Base-by-base conservation (phyloP, 164 flowering plant genomes). In the Pachysandra terminalis region DNA sequence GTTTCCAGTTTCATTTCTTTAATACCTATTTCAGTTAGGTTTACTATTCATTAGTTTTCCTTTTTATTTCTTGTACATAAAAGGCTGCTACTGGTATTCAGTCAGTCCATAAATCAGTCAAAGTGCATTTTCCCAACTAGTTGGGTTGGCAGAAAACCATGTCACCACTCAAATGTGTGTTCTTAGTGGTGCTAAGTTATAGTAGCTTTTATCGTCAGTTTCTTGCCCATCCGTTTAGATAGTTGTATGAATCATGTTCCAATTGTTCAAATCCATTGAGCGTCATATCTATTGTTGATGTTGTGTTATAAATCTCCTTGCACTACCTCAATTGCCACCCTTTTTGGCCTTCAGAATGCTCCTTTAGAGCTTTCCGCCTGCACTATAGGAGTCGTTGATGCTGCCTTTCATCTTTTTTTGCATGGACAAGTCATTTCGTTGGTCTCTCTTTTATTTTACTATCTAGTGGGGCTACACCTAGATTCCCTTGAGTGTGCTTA, bases 11-110 rank as follows among this genome's bases (percentile, higher is more conserved):
- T 68, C 55, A 13, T 35, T n/a, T 25, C 9, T 26, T 5, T 35
- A 17, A 16, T 54, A 10, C 55, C 57, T 69, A 41, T 15, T 51
- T 22, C 16, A 37, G 32, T n/a, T 49, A 45, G 68, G 59, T 63
- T 56, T 15, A 48, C n/a, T 45, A n/a, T n/a, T n/a, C n/a, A n/a
- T n/a, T n/a, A n/a, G n/a, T n/a, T 63, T 23, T 0, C 19, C 54
- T 52, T 25, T 8, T 15, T 60, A 12, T 41, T 25, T 58, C 26
- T 26, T 53, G 28, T 10, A 10, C 14, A 45, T 45, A 45, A 45
- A 45, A 45, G 4, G 51, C 51, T 10, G 51, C 51, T 45, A 10
- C 9, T 45, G 51, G 10, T 45, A 45, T n/a, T n/a, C n/a, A n/a
- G n/a, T n/a, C n/a, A n/a, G n/a, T n/a, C n/a, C n/a, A n/a, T n/a